Base-by-base conservation (phyloP, 2,329 filamentous ascomycete species). In the Penicillium occitanis region DNA sequence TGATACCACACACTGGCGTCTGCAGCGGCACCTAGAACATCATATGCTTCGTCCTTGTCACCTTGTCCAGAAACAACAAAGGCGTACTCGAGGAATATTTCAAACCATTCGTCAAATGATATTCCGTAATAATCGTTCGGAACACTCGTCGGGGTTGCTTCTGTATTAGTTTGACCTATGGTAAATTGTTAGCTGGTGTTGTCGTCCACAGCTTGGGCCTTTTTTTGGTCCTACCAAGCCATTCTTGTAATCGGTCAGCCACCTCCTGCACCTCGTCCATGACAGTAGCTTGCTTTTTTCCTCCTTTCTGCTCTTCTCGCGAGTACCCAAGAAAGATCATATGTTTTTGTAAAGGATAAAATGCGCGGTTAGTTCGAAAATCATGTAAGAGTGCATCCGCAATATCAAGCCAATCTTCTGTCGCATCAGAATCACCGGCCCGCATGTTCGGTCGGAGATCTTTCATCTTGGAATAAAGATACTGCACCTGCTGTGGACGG, bases 41-140 rank as follows among this genome's bases (percentile, higher is more conserved):
- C 87, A 75, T 97, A 97, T 61, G 92, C 89, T 68, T 92, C 89
- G 50, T 89, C 84, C 14, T 86, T 82, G 58, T 90, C 87, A 40
- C 88, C 88, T 22, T 84, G 81, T 50, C 87, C 86, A 7, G 93
- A 91, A 37, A 95, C 85, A 5, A 89, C 84, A 58, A 97, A 84
- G 2, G 93, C 91, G 74, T 96, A 96, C 73, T 95, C 91, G 42
- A 96, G 85, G 74, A 99, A 97, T 0, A 97, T 84, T 70, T 96
- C 91, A 2, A 97, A 85, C 95, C 95, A 99, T 57, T 88, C 85
- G 66, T 89, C 84, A 73, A 98, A 97, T 0, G 88, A 82, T 57
- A 98, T 91, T 7, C 90, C 91, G 70, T 92, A 89, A 73, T 92
- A 93, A 67, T 85, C 82, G 57, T 77, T 77, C 2, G 86, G 85